Evolutionary conservation across 1,284 basidiomycete genomes (phyloP).

Genomic region (Cerrena zonata): DNA sequence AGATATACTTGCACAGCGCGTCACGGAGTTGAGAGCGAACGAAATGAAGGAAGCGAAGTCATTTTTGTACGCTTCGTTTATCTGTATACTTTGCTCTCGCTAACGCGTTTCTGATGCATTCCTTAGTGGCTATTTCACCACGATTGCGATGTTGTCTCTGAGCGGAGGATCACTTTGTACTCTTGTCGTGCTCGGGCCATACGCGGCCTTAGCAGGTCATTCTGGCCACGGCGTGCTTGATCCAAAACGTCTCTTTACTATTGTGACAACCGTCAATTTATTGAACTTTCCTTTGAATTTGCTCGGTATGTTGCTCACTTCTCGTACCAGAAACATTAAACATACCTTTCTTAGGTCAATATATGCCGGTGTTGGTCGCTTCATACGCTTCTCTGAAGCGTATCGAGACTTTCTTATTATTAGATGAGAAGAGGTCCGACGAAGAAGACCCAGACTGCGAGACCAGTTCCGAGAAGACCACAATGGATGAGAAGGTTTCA

Average conservation of each 20-base stretch:
- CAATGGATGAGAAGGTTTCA: neutral
- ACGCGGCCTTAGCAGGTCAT: neutral
- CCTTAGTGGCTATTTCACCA: neutral
- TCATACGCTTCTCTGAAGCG: neutral
- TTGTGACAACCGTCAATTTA: neutral
- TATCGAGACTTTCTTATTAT: neutral
- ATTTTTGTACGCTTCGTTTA: neutral
- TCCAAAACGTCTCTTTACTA: neutral
- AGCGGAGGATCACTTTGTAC: neutral
- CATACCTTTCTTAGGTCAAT: neutral
- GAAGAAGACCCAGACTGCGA: neutral
- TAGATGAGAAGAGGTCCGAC: neutral
- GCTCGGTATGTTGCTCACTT: neutral
- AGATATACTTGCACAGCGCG: neutral
- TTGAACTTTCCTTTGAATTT: neutral
- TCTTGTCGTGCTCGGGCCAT: neutral
- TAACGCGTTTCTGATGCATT: neutral
- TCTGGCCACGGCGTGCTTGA: neutral
- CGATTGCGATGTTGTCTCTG: neutral
- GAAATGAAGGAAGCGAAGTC: neutral
- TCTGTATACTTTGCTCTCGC: neutral
- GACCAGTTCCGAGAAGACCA: neutral
- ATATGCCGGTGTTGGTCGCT: neutral
- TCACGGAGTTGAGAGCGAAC: neutral
- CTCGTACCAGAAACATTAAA: too few species aligned